Percentiles rank a stretch among this genome's conserved stretches.
Evolutionary conservation across 768 basidiomycete species (phyloP).

Genomic region (Favolaschia claudopus): DNA sequence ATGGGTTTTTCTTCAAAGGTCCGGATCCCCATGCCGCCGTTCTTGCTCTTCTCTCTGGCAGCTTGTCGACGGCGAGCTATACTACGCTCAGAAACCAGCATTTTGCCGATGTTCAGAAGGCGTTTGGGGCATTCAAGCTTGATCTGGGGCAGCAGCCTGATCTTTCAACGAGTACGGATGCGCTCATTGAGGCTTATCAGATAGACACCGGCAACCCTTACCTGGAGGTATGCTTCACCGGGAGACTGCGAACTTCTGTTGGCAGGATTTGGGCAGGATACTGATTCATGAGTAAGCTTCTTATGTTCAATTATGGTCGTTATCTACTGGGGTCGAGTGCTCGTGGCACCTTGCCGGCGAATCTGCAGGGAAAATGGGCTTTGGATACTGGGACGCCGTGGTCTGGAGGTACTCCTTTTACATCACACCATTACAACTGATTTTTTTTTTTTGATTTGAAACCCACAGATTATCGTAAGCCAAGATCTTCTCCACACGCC

Average conservation of each 20-base stretch:
- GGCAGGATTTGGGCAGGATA: no score
- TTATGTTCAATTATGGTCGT: slow-evolving; percentile 76
- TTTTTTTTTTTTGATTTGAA: not conserved
- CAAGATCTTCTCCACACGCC: not conserved
- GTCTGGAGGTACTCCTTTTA: slow-evolving; percentile 58
- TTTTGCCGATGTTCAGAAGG: slow-evolving; percentile 54
- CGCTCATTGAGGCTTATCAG: slow-evolving; percentile 59
- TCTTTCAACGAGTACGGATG: slow-evolving; percentile 62
- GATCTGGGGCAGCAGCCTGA: slow-evolving; percentile 66
- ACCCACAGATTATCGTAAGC: slow-evolving; percentile 48
- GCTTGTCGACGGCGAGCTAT: slow-evolving; percentile 41
- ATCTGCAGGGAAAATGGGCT: slow-evolving; percentile 81
- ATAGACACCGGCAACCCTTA: slow-evolving; percentile 66
- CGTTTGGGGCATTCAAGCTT: slow-evolving; percentile 58
- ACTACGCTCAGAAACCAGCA: slow-evolving; percentile 53
- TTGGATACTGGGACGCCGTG: slow-evolving; percentile 62
- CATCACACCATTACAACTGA: not conserved
- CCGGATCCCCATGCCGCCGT: slow-evolving; percentile 63
- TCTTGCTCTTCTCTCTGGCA: slow-evolving; percentile 43
- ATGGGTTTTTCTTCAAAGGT: slow-evolving; percentile 69
- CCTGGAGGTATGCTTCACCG: slow-evolving; percentile 48
- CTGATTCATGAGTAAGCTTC: no score
- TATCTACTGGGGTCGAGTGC: slow-evolving; percentile 71
- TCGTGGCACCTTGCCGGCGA: slow-evolving; percentile 69
- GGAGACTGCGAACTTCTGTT: no score